phyloP scores from a whole-genome alignment of 257 asterid genomes.

The Rhazya stricta region DNA sequence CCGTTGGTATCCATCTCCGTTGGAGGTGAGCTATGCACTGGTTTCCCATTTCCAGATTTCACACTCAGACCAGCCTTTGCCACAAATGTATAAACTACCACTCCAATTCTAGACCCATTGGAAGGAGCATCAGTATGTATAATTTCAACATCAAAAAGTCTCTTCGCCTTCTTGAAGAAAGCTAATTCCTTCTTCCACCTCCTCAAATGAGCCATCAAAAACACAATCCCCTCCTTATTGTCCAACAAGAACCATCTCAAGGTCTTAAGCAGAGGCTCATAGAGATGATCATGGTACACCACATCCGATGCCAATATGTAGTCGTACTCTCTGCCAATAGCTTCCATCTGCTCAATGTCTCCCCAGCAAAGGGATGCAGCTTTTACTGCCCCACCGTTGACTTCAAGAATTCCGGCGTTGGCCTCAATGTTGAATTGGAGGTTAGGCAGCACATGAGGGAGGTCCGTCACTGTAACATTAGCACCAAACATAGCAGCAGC shows the following conservation, averaged over 20 bases:
- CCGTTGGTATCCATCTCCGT: not conserved
- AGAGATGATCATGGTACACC: constrained; percentile 68
- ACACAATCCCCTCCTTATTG: constrained; percentile 25
- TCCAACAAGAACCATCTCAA: constrained; percentile 42
- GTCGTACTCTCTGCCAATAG: constrained; percentile 54
- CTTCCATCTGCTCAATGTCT: constrained; percentile 46
- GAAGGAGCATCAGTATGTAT: constrained; percentile 45
- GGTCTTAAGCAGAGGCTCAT: constrained; percentile 55
- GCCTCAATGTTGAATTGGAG: constrained; percentile 56
- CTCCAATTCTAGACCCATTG: constrained; percentile 57
- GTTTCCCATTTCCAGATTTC: constrained; percentile 1
- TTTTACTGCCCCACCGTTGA: constrained; percentile 40
- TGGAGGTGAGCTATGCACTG: too few species aligned
- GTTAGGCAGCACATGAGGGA: constrained; percentile 71
- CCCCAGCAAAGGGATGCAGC: constrained; percentile 76
- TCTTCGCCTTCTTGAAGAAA: constrained; percentile 63
- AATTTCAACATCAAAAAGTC: constrained; percentile 40
- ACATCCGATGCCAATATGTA: constrained; percentile 75
- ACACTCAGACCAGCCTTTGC: constrained; percentile 13
- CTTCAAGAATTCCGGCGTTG: constrained; percentile 38
- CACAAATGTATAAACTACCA: constrained; percentile 42
- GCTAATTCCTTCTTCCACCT: constrained; percentile 74
- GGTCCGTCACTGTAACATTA: constrained; percentile 72
- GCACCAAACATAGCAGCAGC: constrained; percentile 80
- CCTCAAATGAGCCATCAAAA: constrained; percentile 77